Base-by-base conservation (phyloP, 805 yeast species). In the Ogataea dorogensis region DNA sequence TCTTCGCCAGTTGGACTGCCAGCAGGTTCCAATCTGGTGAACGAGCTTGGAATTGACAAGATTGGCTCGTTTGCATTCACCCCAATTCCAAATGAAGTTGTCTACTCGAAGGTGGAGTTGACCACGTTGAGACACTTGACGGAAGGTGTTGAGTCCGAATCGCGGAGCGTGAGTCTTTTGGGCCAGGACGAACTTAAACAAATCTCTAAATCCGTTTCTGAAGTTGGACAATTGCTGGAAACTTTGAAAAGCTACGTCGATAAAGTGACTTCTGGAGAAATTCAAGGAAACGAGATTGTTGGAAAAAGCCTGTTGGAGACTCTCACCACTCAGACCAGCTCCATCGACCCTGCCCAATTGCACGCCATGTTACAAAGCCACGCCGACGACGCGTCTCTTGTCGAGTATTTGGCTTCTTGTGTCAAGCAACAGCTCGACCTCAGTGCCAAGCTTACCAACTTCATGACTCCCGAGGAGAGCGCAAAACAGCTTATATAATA, bases 381-480 rank as follows among this genome's bases (percentile, higher is more conserved):
- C 58, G 69, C 81, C 56, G 87, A 85, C 60, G 95, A 87, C 53
- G 79, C 86, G 27, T 70, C 84, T 43, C 76, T 86, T 78, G 74
- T 87, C 45, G 91, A 85, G 57, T 84, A 81, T 57, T 71, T 87
- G 62, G 81, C 95, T 39, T 78, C 81, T 49, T 84, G 93, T 37
- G 79, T 87, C 51, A 85, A 83, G 66, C 83, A 87, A 46, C 96
- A 87, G 66, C 72, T 86, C 46, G 89, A 83, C 58, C 70, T 83
- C 54, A 77, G 87, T 53, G 79, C 87, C 31, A 78, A 84, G 59
- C 71, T 86, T 53, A 79, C 86, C 31, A 77, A 81, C 22, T 58
- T 71, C 40, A 65, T 70, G 25, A 40, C 53, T 33, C 53, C 71
- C 32, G 59, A 58, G 34, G 61, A 58, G 31, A 56, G 57, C 33